Evolutionary conservation across 23 red algal species (phyloP).

Genomic region (Gracilariopsis chorda): DNA sequence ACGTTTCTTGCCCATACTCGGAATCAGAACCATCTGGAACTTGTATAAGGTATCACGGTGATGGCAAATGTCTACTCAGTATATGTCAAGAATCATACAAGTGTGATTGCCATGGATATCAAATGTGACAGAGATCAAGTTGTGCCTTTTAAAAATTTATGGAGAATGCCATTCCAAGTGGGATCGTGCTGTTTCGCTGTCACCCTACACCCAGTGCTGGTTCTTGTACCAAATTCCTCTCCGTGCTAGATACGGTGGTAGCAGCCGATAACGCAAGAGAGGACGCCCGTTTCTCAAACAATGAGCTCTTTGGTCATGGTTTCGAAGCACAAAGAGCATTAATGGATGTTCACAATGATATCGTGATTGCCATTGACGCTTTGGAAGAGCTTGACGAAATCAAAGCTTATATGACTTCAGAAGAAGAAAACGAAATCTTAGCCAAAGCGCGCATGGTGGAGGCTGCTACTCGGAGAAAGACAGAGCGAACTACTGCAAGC

Average conservation of each 20-base stretch:
- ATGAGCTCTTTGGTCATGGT: not conserved
- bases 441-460: constrained; percentile 19
- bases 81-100: not conserved
- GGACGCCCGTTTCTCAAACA: not conserved
- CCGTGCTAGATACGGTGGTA: constrained; percentile 3
- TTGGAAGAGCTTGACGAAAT: not conserved
- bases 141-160: not conserved
- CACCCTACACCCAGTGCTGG: constrained; percentile 8
- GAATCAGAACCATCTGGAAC: not conserved
- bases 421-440: not conserved
- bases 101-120: constrained; percentile 14
- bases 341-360: not conserved
- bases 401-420: not conserved
- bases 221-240: not conserved
- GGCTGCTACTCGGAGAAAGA: constrained; percentile 7
- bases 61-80: constrained; percentile 13
- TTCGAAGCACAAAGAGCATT: not conserved
- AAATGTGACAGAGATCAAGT: not conserved
- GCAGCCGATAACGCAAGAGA: not conserved
- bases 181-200: not conserved
- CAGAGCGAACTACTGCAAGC: constrained; percentile 12
- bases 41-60: constrained; percentile 1
- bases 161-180: constrained; percentile 25
- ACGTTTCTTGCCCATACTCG: not conserved
- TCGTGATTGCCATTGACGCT: not conserved